Percentiles rank a stretch among this genome's conserved stretches.
Evolutionary conservation across 2,329 filamentous ascomycete genomes (phyloP).

Genomic region (Scleromitrula shiraiana): DNA sequence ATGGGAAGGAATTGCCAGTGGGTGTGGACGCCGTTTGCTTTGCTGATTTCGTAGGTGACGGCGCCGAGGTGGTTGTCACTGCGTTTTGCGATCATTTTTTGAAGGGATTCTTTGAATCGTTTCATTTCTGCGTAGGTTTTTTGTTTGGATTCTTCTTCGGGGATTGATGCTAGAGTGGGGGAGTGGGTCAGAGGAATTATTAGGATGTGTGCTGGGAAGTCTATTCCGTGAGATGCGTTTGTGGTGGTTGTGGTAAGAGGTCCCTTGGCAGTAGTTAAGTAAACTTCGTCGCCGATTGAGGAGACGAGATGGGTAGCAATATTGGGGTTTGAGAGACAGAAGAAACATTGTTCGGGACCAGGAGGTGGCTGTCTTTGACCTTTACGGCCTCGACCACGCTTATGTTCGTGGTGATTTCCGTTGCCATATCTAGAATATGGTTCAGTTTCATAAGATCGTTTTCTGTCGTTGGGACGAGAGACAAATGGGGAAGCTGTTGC

Average conservation of each 20-base stretch:
- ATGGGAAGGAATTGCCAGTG: constrained; percentile 93
- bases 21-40: constrained; percentile 70
- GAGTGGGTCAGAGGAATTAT: constrained; percentile 84
- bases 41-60: constrained; percentile 89
- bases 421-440: constrained; percentile 48
- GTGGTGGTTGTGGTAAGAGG: constrained; percentile 67
- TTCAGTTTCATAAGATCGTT: constrained; percentile 39
- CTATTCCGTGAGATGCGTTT: constrained; percentile 55
- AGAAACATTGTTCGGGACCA: constrained; percentile 79
- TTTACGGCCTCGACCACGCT: constrained; percentile 39
- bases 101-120: constrained; percentile 67
- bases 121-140: constrained; percentile 74
- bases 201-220: constrained; percentile 78
- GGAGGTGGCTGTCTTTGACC: constrained; percentile 48
- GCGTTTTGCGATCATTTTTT: constrained; percentile 64
- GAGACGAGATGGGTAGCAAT: constrained; percentile 82
- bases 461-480: constrained; percentile 47
- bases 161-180: constrained; percentile 63
- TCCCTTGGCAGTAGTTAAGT: constrained; percentile 87
- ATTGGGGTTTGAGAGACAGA: constrained; percentile 84
- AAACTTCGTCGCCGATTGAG: constrained; percentile 79
- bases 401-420: constrained; percentile 36
- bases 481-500: constrained; percentile 70
- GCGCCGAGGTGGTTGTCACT: constrained; percentile 57
- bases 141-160: constrained; percentile 39